These are phyloP conservation scores for Podospora conica DNA, from an alignment of 495 filamentous ascomycete genomes.

Conservation along the genomic window DNA sequence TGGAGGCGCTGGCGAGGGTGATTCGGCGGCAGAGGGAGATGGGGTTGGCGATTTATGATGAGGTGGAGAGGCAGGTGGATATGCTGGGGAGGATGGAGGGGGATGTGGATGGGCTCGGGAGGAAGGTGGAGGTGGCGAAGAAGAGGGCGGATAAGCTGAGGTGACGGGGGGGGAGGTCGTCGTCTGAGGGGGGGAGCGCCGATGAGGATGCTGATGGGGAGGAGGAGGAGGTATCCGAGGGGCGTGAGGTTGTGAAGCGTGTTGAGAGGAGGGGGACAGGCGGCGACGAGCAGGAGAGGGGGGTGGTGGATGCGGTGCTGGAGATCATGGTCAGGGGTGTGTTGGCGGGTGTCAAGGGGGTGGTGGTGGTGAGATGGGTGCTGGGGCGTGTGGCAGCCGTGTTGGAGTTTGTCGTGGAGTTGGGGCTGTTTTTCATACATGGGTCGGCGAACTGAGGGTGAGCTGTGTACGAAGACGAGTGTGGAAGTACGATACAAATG, in stretches of 20 bases:
- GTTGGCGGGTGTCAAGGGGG: slow-evolving; percentile 21
- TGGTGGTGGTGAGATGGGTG: slow-evolving; percentile 22
- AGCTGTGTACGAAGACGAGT: background rate
- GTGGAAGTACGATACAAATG: background rate
- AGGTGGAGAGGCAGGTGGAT: slow-evolving; percentile 77
- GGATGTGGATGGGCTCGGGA: slow-evolving; percentile 63
- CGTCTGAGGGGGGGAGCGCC: background rate
- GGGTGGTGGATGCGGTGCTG: slow-evolving; percentile 20
- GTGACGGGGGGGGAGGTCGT: slow-evolving; percentile 21
- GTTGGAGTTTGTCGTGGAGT: slow-evolving; percentile 26
- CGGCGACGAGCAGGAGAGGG: slow-evolving; percentile 5
- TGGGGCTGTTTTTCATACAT: slow-evolving; percentile 23
- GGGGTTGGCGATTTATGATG: slow-evolving; percentile 75
- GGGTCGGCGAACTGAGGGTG: slow-evolving; percentile 7
- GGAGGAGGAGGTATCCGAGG: slow-evolving; percentile 8
- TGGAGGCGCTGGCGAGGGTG: slow-evolving; percentile 68
- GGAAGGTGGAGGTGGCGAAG: slow-evolving; percentile 78
- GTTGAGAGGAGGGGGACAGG: background rate
- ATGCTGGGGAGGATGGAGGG: slow-evolving; percentile 70
- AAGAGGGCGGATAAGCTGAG: slow-evolving; percentile 70
- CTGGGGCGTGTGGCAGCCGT: slow-evolving; percentile 19
- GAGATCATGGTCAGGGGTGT: slow-evolving; percentile 22
- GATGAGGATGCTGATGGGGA: background rate
- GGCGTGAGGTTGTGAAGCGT: background rate
- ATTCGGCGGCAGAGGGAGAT: slow-evolving; percentile 79